A percentile compares a stretch with the other conserved stretches of the same genome.
phyloP scores from a whole-genome alignment of 78 protist species.

The Monosiga brevicollis region DNA sequence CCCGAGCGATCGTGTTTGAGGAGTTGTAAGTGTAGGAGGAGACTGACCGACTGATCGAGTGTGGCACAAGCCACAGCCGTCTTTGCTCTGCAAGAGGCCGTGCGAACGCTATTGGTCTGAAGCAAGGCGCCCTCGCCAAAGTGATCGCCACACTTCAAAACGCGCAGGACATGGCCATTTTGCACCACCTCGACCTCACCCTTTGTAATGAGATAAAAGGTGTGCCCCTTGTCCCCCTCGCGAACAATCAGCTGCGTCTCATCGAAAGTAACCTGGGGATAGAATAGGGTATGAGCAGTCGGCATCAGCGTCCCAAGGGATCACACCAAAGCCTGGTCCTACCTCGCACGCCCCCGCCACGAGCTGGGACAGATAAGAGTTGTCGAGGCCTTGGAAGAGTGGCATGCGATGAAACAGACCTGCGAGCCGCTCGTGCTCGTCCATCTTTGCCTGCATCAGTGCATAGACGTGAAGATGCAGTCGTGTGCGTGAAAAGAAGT shows the following conservation, averaged over 20 bases:
- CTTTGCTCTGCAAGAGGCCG: neutral
- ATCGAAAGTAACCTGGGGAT: neutral
- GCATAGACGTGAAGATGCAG: neutral
- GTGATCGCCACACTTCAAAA: neutral
- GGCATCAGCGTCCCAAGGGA: neutral
- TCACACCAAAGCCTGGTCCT: neutral
- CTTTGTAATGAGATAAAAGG: neutral
- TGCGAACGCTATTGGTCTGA: neutral
- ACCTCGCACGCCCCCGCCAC: neutral
- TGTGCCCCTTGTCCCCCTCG: neutral
- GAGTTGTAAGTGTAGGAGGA: neutral
- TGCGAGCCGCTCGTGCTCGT: neutral
- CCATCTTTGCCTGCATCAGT: neutral
- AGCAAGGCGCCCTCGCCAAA: neutral
- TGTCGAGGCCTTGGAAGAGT: neutral
- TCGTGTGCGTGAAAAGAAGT: neutral
- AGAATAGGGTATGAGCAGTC: neutral
- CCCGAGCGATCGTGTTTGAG: neutral
- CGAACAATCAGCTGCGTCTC: neutral
- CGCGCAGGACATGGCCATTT: neutral
- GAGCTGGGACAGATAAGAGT: neutral
- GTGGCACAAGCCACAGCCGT: neutral
- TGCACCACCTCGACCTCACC: neutral
- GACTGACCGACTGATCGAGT: neutral
- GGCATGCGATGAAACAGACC: neutral